These are phyloP conservation scores for Trifolium subterraneum DNA, from an alignment of 306 rosid species.

Conservation along the genomic window DNA sequence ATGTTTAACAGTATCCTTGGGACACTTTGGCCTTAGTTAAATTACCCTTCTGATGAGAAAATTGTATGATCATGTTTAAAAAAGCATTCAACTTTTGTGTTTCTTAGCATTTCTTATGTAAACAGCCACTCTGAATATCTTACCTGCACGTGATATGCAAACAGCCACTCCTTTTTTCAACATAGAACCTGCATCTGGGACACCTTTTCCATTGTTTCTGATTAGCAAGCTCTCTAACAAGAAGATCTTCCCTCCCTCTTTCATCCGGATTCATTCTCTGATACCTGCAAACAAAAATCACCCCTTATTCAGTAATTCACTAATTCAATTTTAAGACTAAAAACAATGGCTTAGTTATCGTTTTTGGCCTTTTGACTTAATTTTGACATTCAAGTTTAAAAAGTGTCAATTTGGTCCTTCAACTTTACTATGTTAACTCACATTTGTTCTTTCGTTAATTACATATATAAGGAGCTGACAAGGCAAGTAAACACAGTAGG, in stretches of 20 bases:
- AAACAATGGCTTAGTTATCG: background rate
- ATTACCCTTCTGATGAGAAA: too few species aligned
- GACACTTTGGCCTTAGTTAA: too few species aligned
- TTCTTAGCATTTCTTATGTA: too few species aligned
- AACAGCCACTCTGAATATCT: too few species aligned
- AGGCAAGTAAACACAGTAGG: too few species aligned
- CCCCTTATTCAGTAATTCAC: background rate
- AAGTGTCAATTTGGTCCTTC: background rate
- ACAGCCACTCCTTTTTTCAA: constrained; percentile 59
- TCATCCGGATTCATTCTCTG: constrained; percentile 41
- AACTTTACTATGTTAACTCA: background rate
- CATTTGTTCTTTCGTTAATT: background rate
- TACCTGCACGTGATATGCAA: constrained; percentile 64
- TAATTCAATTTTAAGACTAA: background rate
- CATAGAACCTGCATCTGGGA: constrained; percentile 54
- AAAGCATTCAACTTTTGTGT: too few species aligned
- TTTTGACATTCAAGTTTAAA: background rate
- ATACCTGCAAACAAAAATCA: constrained; percentile 58
- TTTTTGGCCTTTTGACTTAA: background rate
- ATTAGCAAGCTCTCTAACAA: constrained; percentile 53
- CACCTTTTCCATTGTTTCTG: constrained; percentile 59
- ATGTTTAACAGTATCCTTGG: too few species aligned
- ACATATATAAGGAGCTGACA: too few species aligned
- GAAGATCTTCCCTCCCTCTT: constrained; percentile 49
- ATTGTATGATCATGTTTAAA: too few species aligned